Evolutionary conservation across 1,139 yeast genomes (phyloP).

Genomic region (Suhomyces bokatorum): DNA sequence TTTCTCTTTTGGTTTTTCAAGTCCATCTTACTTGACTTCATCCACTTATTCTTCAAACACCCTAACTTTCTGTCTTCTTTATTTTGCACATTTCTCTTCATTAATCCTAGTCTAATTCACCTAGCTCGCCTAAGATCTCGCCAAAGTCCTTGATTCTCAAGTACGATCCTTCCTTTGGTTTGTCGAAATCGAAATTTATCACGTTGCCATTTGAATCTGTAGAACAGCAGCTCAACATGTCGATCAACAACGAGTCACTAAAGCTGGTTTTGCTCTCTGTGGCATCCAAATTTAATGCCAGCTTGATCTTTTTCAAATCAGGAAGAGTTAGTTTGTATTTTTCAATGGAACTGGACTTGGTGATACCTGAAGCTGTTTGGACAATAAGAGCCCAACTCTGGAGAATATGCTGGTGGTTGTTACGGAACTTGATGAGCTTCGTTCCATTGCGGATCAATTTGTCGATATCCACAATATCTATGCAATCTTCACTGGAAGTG

Average conservation of each 20-base stretch:
- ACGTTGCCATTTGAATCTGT: slow-evolving; percentile 32
- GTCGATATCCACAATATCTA: slow-evolving; percentile 46
- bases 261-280: slow-evolving; percentile 17
- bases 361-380: slow-evolving; percentile 19
- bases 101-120: slow-evolving; percentile 37
- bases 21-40: too few relatives aligned
- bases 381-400: slow-evolving; percentile 41
- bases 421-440: slow-evolving; percentile 36
- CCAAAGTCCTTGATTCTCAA: slow-evolving; percentile 46
- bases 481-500: slow-evolving; percentile 16
- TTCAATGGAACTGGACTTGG: slow-evolving; percentile 9
- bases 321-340: slow-evolving; percentile 31
- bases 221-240: slow-evolving; percentile 44
- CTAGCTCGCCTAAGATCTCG: slow-evolving; percentile 42
- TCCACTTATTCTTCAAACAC: too few relatives aligned
- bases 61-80: too few relatives aligned
- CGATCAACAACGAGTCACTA: slow-evolving; percentile 41
- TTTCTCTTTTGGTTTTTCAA: too few relatives aligned
- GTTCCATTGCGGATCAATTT: slow-evolving; percentile 33
- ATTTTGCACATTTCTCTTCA: too few relatives aligned
- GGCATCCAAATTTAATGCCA: slow-evolving; percentile 27
- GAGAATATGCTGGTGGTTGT: slow-evolving; percentile 30
- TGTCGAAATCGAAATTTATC: slow-evolving; percentile 32
- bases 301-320: slow-evolving; percentile 35
- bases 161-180: slow-evolving; percentile 29